Evolutionary conservation across 2,329 filamentous ascomycete species (phyloP), one percentile per base, ranked within the genome.

Genomic region (Beauveria pseudobassiana): DNA sequence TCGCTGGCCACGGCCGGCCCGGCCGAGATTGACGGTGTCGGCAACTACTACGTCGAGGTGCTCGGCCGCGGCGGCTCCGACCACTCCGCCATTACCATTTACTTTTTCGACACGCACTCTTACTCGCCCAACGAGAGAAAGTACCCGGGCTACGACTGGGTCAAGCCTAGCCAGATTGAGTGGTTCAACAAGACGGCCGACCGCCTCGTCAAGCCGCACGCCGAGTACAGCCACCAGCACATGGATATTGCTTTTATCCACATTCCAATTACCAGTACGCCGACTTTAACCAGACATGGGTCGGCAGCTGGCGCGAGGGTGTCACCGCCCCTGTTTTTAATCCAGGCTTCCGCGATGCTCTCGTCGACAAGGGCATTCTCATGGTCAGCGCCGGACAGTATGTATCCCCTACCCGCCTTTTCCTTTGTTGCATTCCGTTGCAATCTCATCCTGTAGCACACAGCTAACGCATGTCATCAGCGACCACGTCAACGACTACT

Each of bases 211-310:
- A 86, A 87, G 69, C 85, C 85, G 63, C 93, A 96, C 72, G 83
- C 84, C 64, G 87, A 91, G 68, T 99, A 97, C 74, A 91, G 89
- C 0, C 90, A 95, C 70, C 89, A 92, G 57, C 95, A 98, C 72
- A 90, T 99, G 83, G 90, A 99, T 71, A 85, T 98, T 73, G 91
- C 95, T 0, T 99, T 99, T 72, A 96, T 99, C 65, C 95, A 99
- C 72, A 99, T 99, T 61, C 95, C 95, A 0, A 78, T 99, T 3
- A 93, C 95, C 0, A 99, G 73, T 97, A 97, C 70, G 80, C 83
- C 45, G 82, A 87, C 55, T 71, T 76, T 1, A 78, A 83, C 2
- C 83, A 88, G 40, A 83, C 88, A 20, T 73, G 73, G 28, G 64
- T 76, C 14, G 95, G 95, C 10, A 79, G 85, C 28, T 95, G 87